Percentiles rank a stretch among this genome's conserved stretches.
These are phyloP conservation scores for Triadica sebifera DNA, from an alignment of 345 rosid species.

Conservation along the genomic window DNA sequence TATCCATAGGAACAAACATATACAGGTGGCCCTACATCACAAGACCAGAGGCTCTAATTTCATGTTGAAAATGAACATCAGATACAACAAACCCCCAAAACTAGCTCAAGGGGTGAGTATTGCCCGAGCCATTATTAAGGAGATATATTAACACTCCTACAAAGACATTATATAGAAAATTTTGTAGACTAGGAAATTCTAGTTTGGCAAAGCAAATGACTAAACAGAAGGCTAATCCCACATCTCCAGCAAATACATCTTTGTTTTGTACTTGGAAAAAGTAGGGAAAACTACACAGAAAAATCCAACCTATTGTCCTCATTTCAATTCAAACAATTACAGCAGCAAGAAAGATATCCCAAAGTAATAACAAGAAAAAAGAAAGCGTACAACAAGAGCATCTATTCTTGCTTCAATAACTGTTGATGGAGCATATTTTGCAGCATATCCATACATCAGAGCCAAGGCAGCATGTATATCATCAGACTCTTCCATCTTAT, in stretches of 20 bases:
- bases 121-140: too few species aligned
- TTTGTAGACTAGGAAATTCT: not conserved
- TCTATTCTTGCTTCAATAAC: constrained; percentile 98
- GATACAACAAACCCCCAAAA: too few species aligned
- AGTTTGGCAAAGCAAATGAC: not conserved
- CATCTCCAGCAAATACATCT: not conserved
- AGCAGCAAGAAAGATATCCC: constrained; percentile 1
- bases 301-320: too few species aligned
- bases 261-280: not conserved
- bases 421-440: constrained; percentile 93
- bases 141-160: not conserved
- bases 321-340: not conserved
- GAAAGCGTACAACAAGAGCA: constrained; percentile 81
- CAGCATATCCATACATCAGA: constrained; percentile 99
- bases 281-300: too few species aligned
- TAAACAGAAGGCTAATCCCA: not conserved
- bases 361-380: constrained; percentile 18
- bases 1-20: too few species aligned
- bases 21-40: too few species aligned
- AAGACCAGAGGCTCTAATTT: too few species aligned
- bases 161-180: not conserved
- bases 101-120: too few species aligned
- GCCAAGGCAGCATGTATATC: constrained; percentile 99
- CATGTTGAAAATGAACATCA: too few species aligned
- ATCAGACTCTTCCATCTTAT: constrained; percentile 80